Evolutionary conservation across 2,329 filamentous ascomycete species (phyloP).

Genomic region (Neonectria coccinea): DNA sequence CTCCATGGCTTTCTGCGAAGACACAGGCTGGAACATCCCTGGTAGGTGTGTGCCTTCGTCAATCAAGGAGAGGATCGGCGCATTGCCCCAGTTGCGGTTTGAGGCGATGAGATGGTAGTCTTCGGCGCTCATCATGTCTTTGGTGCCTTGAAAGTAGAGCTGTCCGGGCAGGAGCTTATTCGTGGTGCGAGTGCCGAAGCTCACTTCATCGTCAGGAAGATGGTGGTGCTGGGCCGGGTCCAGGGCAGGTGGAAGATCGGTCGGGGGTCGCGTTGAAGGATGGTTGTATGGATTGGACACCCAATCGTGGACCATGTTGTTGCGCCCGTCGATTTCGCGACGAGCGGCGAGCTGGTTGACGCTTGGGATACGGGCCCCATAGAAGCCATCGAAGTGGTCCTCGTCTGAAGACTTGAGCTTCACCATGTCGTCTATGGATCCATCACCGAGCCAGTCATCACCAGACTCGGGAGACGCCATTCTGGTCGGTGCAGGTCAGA

Average conservation of each 20-base stretch:
- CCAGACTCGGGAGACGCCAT: no score
- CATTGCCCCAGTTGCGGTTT: constrained; percentile 62
- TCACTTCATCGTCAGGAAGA: constrained; percentile 55
- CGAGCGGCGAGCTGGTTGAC: constrained; percentile 61
- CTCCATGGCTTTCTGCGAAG: constrained; percentile 66
- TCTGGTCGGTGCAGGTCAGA: no score
- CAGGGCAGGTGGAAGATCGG: no score
- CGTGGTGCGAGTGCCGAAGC: constrained; percentile 59
- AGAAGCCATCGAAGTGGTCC: no score
- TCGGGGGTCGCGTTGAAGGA: constrained; percentile 22
- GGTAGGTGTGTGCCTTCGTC: constrained; percentile 35
- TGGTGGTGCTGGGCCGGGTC: constrained; percentile 40
- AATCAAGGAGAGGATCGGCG: constrained; percentile 60
- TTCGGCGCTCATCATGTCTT: constrained; percentile 56
- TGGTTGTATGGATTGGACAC: constrained; percentile 52
- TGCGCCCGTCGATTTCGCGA: constrained; percentile 59
- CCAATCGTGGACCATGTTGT: constrained; percentile 64
- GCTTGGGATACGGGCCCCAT: constrained; percentile 53
- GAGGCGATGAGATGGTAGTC: constrained; percentile 64
- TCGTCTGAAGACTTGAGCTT: no score
- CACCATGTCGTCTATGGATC: no score
- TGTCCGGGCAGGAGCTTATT: constrained; percentile 63
- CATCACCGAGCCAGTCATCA: no score
- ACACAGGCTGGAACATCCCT: constrained; percentile 58
- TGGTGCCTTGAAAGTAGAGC: constrained; percentile 60